Evolutionary conservation across 805 yeast genomes (phyloP), one percentile per base, ranked within the genome.

Genomic region (Yamadazyma endophytica): DNA sequence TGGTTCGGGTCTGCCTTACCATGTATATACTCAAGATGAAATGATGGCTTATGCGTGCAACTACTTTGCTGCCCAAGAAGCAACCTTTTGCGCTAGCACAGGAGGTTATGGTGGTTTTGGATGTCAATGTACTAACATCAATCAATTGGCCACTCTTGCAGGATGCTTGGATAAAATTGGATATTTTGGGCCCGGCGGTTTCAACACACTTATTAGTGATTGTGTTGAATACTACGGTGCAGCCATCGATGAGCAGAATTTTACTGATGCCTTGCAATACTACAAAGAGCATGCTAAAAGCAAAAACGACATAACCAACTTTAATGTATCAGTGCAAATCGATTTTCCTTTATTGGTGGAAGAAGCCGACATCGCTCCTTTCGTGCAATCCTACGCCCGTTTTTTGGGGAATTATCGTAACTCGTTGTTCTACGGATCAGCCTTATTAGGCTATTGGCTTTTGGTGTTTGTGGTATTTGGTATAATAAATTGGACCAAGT

Each of bases 371-470:
- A 33, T 26, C 8, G 14, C 5, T 2, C 21, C 25, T 24, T 31
- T 24, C 16, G 6, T 19, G 12, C 30, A 26, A 4, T 26, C 52
- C 5, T 50, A 50, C 29, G 22, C 27, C 9, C 23, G 26, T n/a
- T 54, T 43, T 31, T 41, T 43, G 16, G 52, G 52, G 4, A 53
- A 51, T 31, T 51, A 47, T 32, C 37, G 45, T 24, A 24, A 49
- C 24, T 45, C 58, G 4, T 41, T 48, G 9, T 57, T 44, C 34
- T 59, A 47, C 27, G 50, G 67, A 24, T 54, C 64, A 9, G 75
- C 64, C 2, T 40, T 66, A 21, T 34, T 77, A 14, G 69, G 71
- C 0, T 73, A 68, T 40, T 74, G 79, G 78, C 69, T 58, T 4
- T 30, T 59, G 1, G 52, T 77, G 24, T 43, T 73, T 33, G 24